Evolutionary conservation across 2,329 filamentous ascomycete species (phyloP).

Genomic region (Proliferodiscus dingleyae): DNA sequence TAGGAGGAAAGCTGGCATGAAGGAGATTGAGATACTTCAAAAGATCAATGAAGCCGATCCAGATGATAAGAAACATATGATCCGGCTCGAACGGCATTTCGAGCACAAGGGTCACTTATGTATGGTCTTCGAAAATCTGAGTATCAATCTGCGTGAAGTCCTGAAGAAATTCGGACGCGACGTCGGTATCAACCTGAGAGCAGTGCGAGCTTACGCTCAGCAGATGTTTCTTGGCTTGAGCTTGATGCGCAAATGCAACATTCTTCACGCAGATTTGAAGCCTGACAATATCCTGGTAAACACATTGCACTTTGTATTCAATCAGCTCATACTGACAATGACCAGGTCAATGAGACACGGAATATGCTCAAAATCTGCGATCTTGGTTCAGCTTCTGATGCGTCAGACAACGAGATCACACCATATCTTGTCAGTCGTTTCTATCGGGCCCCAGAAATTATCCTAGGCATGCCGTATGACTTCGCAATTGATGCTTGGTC

Average conservation of each 20-base stretch:
- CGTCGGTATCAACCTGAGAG: conserved; percentile 82
- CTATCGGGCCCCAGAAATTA: conserved; percentile 95
- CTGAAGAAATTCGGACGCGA: conserved; percentile 94
- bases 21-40: conserved; percentile 88
- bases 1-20: conserved; percentile 78
- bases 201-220: conserved; percentile 82
- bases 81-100: conserved; percentile 81
- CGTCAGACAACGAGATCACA: conserved; percentile 85
- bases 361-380: conserved; percentile 93
- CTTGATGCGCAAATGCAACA: conserved; percentile 85
- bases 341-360: conserved; percentile 68
- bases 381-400: conserved; percentile 90
- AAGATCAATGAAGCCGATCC: conserved; percentile 82
- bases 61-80: conserved; percentile 85
- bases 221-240: conserved; percentile 90
- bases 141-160: conserved; percentile 88
- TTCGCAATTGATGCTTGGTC: conserved; percentile 97
- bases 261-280: conserved; percentile 94
- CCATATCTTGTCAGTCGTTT: conserved; percentile 96
- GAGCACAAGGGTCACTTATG: conserved; percentile 94
- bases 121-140: conserved; percentile 93
- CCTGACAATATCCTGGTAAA: conserved; percentile 82
- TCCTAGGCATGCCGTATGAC: conserved; percentile 93
- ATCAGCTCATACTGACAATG: conserved; percentile 12
- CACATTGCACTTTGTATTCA: background rate